phyloP scores from a whole-genome alignment of 2,329 filamentous ascomycete species.

The Sarocladiaceae sp. region DNA sequence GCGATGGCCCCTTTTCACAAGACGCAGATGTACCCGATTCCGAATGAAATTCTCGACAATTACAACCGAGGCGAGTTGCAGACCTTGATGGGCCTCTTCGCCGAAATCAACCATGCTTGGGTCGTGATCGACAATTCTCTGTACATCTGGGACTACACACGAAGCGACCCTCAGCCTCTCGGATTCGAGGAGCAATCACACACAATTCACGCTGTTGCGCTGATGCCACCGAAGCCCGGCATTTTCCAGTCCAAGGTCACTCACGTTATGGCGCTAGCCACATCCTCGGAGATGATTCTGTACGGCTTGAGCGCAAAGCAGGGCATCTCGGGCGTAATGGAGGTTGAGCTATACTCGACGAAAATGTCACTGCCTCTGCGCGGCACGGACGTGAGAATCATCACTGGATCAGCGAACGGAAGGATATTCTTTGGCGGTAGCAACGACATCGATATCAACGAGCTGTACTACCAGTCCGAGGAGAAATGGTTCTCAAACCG shows the following conservation, averaged over 20 bases:
- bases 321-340: slow-evolving; percentile 64
- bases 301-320: slow-evolving; percentile 74
- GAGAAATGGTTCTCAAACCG: slow-evolving; percentile 93
- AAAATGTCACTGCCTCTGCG: slow-evolving; percentile 76
- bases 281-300: slow-evolving; percentile 76
- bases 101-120: slow-evolving; percentile 93
- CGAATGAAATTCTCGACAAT: slow-evolving; percentile 87
- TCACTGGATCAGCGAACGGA: slow-evolving; percentile 77
- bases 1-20: slow-evolving; percentile 90
- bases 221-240: slow-evolving; percentile 77
- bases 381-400: slow-evolving; percentile 71
- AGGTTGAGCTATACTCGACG: slow-evolving; percentile 80
- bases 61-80: slow-evolving; percentile 83
- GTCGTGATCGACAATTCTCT: slow-evolving; percentile 92
- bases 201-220: slow-evolving; percentile 84
- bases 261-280: slow-evolving; percentile 85
- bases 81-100: slow-evolving; percentile 93
- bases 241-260: slow-evolving; percentile 87
- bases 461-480: slow-evolving; percentile 94
- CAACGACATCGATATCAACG: slow-evolving; percentile 81
- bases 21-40: slow-evolving; percentile 81
- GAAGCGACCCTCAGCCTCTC: slow-evolving; percentile 84
- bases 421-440: slow-evolving; percentile 90
- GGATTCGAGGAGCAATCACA: slow-evolving; percentile 87
- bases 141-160: slow-evolving; percentile 96